Conservation (phyloP, 225 moss, liverwort and hornwort species). For the Polytrichum commune region DNA sequence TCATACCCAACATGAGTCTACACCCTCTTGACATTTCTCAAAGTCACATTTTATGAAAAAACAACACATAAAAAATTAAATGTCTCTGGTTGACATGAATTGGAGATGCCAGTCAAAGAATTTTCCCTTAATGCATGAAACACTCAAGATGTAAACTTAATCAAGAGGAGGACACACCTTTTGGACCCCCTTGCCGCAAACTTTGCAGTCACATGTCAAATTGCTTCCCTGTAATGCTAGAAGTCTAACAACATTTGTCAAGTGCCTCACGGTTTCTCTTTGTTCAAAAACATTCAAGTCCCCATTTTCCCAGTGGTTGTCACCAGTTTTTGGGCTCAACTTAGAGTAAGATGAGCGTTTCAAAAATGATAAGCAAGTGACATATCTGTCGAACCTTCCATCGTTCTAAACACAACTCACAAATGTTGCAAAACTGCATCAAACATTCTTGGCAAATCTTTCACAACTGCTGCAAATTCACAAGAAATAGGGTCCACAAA, state of each 20-base stretch:
- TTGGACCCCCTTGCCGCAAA: slow-evolving; percentile 71
- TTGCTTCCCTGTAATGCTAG: slow-evolving; percentile 69
- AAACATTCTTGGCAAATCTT: neutral
- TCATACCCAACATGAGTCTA: neutral
- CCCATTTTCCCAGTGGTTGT: neutral
- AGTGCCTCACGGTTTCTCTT: neutral
- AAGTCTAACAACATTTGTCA: neutral
- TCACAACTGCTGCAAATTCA: neutral
- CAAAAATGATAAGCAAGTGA: too few species aligned
- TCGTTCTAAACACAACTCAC: neutral
- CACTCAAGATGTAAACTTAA: neutral
- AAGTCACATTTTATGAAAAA: neutral
- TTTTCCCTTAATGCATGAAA: neutral
- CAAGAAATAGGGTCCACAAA: neutral
- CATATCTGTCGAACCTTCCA: too few species aligned
- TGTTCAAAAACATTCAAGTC: neutral
- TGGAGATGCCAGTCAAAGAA: neutral
- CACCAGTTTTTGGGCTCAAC: neutral
- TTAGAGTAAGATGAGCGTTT: neutral
- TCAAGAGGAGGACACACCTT: slow-evolving; percentile 42
- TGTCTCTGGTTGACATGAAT: too few species aligned
- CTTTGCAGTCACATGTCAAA: slow-evolving; percentile 68
- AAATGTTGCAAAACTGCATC: neutral
- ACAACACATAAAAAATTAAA: too few species aligned
- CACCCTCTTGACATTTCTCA: neutral